Conservation (phyloP, 495 filamentous ascomycete genomes). For the Podospora comata region DNA sequence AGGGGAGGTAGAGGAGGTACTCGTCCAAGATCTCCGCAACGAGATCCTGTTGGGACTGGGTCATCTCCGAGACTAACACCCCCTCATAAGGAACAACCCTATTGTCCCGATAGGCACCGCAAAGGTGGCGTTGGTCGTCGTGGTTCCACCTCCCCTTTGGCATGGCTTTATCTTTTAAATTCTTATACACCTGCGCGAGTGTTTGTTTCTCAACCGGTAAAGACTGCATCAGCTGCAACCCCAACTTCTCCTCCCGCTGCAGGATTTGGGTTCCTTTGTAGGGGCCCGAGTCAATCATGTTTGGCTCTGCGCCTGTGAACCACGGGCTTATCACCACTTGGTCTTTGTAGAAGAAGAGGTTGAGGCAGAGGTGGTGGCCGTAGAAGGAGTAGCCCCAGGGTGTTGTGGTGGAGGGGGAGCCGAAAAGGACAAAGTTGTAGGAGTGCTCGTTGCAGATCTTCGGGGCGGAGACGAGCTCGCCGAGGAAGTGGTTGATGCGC, state of each 20-base stretch:
- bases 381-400: conserved; percentile 75
- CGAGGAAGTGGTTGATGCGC: conserved; percentile 77
- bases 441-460: conserved; percentile 67
- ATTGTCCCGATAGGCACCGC: conserved; percentile 74
- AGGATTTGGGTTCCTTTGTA: conserved; percentile 60
- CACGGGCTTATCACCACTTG: conserved; percentile 65
- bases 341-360: conserved; percentile 57
- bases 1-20: conserved; percentile 64
- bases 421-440: conserved; percentile 69
- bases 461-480: conserved; percentile 59
- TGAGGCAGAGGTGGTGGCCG: conserved; percentile 72
- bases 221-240: conserved; percentile 65
- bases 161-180: conserved; percentile 60
- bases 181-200: conserved; percentile 53
- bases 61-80: conserved; percentile 46
- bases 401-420: conserved; percentile 47
- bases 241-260: conserved; percentile 60
- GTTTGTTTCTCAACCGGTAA: conserved; percentile 47
- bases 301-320: conserved; percentile 77
- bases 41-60: conserved; percentile 45
- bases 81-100: conserved; percentile 73
- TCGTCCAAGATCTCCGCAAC: conserved; percentile 56
- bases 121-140: conserved; percentile 68
- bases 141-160: conserved; percentile 67
- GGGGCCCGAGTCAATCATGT: conserved; percentile 63